Evolutionary conservation across 805 yeast genomes (phyloP).

Genomic region (Hanseniaspora clermontiae): DNA sequence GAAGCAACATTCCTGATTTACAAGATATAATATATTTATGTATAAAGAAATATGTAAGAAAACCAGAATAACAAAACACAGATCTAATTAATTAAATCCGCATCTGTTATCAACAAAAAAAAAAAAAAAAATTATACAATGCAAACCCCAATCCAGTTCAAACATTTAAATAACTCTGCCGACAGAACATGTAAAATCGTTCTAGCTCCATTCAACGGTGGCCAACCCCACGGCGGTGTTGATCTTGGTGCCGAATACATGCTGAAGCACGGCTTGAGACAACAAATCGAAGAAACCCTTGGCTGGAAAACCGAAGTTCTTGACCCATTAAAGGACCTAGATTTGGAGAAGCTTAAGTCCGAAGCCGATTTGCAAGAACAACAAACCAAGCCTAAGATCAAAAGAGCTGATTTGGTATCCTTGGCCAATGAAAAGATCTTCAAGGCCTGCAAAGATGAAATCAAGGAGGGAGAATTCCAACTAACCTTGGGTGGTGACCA

Average conservation of each 20-base stretch:
- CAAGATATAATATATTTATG: no score
- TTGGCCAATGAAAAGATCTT: slow-evolving; percentile 54
- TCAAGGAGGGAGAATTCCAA: slow-evolving; percentile 41
- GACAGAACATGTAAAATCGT: slow-evolving; percentile 46
- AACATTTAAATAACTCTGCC: slow-evolving; percentile 27
- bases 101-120: background rate
- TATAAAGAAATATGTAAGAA: no score
- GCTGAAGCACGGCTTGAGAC: slow-evolving; percentile 54
- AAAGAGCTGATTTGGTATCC: slow-evolving; percentile 68
- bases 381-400: slow-evolving; percentile 37
- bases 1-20: no score
- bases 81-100: background rate
- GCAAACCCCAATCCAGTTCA: background rate
- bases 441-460: slow-evolving; percentile 42
- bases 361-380: slow-evolving; percentile 28
- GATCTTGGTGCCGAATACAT: slow-evolving; percentile 85
- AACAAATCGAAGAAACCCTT: slow-evolving; percentile 42
- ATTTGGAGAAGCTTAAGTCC: slow-evolving; percentile 32
- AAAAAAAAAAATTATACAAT: background rate
- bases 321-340: slow-evolving; percentile 42
- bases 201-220: slow-evolving; percentile 89
- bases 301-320: slow-evolving; percentile 56
- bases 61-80: no score
- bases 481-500: slow-evolving; percentile 94
- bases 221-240: slow-evolving; percentile 88